These are phyloP conservation scores for Ochromonas danica DNA, from an alignment of 108 stramenopile genomes.

Conservation along the genomic window DNA sequence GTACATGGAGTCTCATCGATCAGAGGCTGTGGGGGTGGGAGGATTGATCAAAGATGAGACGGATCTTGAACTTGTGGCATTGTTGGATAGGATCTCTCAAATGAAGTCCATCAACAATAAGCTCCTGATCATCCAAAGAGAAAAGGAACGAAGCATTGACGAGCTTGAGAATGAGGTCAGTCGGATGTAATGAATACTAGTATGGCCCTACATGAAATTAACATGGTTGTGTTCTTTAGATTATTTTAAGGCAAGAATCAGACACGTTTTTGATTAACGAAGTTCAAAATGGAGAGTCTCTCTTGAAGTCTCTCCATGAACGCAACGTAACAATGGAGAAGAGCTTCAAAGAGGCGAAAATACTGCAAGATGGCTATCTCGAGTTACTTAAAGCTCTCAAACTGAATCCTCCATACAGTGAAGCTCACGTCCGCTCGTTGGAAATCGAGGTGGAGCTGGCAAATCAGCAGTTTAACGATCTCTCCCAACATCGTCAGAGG, in stretches of 20 bases:
- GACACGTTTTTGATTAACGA: background rate
- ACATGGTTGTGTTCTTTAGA: background rate
- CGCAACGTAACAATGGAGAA: slow-evolving; percentile 3
- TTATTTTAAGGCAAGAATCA: background rate
- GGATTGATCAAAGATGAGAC: slow-evolving; percentile 2
- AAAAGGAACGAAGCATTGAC: background rate
- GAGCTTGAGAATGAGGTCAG: background rate
- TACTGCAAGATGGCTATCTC: slow-evolving; percentile 9
- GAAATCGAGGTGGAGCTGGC: slow-evolving; percentile 25
- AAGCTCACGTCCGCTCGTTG: slow-evolving; percentile 4
- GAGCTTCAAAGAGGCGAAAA: background rate
- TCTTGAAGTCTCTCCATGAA: background rate
- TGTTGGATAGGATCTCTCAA: background rate
- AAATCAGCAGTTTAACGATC: slow-evolving; percentile 19
- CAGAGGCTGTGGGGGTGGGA: background rate
- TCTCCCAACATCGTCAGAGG: background rate
- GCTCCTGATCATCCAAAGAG: background rate
- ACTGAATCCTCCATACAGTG: slow-evolving; percentile 20
- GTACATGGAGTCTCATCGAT: background rate
- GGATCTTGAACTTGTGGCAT: background rate
- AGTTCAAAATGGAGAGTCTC: background rate
- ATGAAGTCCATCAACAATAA: slow-evolving; percentile 17
- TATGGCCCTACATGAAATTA: too few relatives aligned
- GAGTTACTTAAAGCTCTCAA: background rate
- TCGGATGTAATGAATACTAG: background rate